phyloP scores from a whole-genome alignment of 768 basidiomycete species.

The Pulveroboletus sp. region DNA sequence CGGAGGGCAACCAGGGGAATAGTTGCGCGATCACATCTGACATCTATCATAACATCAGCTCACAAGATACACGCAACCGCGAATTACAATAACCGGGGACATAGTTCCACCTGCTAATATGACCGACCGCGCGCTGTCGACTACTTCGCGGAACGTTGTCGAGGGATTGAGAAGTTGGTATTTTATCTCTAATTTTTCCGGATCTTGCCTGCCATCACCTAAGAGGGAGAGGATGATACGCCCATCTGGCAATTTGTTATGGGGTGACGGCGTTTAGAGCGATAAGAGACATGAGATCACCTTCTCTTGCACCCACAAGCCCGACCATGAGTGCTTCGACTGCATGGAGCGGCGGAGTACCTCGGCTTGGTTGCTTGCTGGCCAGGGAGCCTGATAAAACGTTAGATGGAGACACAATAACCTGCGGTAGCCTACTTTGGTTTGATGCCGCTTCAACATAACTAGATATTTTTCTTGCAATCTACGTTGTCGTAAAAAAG shows the following conservation, averaged over 20 bases:
- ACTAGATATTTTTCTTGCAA: slow-evolving; percentile 78
- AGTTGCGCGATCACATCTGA: slow-evolving; percentile 82
- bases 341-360: slow-evolving; percentile 70
- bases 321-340: slow-evolving; percentile 78
- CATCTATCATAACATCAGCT: slow-evolving; percentile 47
- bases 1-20: slow-evolving; percentile 57
- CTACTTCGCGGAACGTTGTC: slow-evolving; percentile 78
- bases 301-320: slow-evolving; percentile 73
- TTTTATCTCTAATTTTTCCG: slow-evolving; percentile 59
- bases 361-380: slow-evolving; percentile 24
- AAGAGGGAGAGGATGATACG: slow-evolving; percentile 59
- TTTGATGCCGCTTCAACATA: slow-evolving; percentile 64
- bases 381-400: slow-evolving; percentile 2
- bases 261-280: background rate
- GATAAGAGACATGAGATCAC: slow-evolving; percentile 29
- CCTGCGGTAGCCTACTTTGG: slow-evolving; percentile 18
- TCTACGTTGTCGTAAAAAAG: slow-evolving; percentile 30
- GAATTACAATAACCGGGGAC: slow-evolving; percentile 74
- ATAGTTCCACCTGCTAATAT: slow-evolving; percentile 95
- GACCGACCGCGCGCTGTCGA: slow-evolving; percentile 76
- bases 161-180: slow-evolving; percentile 93
- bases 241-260: slow-evolving; percentile 52
- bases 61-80: background rate
- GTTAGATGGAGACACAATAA: background rate
- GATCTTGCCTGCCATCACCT: slow-evolving; percentile 29